These are phyloP conservation scores for Striga asiatica DNA, from an alignment of 257 asterid species.

Conservation along the genomic window DNA sequence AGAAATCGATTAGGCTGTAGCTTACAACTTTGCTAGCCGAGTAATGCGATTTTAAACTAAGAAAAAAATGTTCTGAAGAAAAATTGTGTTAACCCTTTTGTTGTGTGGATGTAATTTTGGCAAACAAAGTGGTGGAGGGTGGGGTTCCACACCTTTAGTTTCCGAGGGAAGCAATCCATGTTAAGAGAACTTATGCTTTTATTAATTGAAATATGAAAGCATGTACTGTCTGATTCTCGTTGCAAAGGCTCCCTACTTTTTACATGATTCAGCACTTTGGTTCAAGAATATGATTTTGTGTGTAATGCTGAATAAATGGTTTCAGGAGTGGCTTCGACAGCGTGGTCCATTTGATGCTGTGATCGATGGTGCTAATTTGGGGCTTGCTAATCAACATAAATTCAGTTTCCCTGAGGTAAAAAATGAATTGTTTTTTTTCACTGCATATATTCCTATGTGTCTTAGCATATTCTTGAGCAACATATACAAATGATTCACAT, in stretches of 20 bases:
- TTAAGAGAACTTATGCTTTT: background rate
- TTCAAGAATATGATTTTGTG: slow-evolving; percentile 1
- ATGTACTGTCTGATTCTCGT: background rate
- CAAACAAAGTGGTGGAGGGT: no score
- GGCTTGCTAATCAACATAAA: slow-evolving; percentile 38
- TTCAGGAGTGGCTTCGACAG: slow-evolving; percentile 78
- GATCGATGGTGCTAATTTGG: slow-evolving; percentile 75
- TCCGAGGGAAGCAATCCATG: no score
- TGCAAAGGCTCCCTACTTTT: background rate
- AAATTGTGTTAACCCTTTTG: no score
- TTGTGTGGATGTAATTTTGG: no score
- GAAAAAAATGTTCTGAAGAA: no score
- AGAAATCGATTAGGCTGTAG: no score
- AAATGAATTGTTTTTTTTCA: background rate
- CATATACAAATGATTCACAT: slow-evolving; percentile 4
- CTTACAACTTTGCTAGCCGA: no score
- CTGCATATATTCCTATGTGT: background rate
- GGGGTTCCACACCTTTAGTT: no score
- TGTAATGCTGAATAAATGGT: slow-evolving; percentile 24
- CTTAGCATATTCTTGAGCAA: background rate
- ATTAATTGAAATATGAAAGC: background rate
- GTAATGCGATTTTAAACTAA: no score
- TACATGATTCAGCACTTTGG: slow-evolving; percentile 14
- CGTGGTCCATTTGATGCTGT: slow-evolving; percentile 94
- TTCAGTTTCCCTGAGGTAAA: slow-evolving; percentile 58